Evolutionary conservation across 139 green algal genomes (phyloP), one percentile per base, ranked within the genome.

Genomic region (Chlorella sp.): DNA sequence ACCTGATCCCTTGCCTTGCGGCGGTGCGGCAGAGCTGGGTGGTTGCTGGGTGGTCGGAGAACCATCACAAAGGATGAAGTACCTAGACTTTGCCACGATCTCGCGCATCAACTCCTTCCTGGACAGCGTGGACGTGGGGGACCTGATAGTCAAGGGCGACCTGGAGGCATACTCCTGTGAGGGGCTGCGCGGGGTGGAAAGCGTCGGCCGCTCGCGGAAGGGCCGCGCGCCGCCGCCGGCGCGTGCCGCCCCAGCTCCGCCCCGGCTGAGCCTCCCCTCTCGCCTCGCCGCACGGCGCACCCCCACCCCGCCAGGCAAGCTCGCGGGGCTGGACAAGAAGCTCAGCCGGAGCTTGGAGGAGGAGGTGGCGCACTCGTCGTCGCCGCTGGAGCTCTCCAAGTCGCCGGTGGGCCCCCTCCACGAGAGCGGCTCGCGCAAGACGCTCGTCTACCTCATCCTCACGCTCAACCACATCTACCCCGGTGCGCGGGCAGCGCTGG

Each of bases 391-490:
- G 71, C 74, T 98, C 43, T 92, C 87, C n/a, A 86, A 82, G 38
- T 97, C 90, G 12, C 95, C 95, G n/a, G 91, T 98, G 0, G 71
- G 71, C 2, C 71, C 71, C 4, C 58, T 77, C 29, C 41, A 58
- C 15, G 71, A 77, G 71, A 40, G n/a, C 19, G 72, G 73, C 85
- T 97, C 91, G 66, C 91, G 96, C 45, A 95, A 93, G 83, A 99
- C 96, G 1, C 85, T 99, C n/a, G 95, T 98, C 45, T 98, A 98
- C 87, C 88, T 99, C 25, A 98, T 99, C 77, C 86, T 99, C 43
- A 98, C 95, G 14, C 86, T 99, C 14, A 98, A 99, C 83, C 94
- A 99, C 77, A 93, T 95, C 46, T 99, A 98, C 84, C 95, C 95
- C 0, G n/a, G n/a, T n/a, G n/a, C n/a, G n/a, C n/a, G n/a, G n/a